These are phyloP conservation scores for Cucurbita argyrosperma DNA, from an alignment of 306 rosid genomes.

Conservation along the genomic window DNA sequence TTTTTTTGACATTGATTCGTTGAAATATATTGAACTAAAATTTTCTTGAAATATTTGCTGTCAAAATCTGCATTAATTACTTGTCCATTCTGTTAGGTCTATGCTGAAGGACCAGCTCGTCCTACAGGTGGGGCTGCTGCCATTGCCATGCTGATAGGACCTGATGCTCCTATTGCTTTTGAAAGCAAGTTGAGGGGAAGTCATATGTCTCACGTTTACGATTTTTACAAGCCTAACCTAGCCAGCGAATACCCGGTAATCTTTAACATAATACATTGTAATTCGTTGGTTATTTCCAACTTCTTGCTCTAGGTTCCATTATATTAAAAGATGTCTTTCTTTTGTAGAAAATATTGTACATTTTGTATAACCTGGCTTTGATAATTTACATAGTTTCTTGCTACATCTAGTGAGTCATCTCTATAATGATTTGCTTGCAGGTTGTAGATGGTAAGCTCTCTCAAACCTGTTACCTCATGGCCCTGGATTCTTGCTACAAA, in stretches of 20 bases:
- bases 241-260: conserved; percentile 98
- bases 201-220: conserved; percentile 87
- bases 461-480: conserved; percentile 90
- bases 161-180: conserved; percentile 83
- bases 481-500: conserved; percentile 86
- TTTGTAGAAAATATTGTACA: background rate
- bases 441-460: conserved; percentile 98
- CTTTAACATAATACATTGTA: background rate
- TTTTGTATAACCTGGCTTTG: background rate
- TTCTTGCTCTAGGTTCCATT: background rate
- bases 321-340: background rate
- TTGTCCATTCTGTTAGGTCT: conserved; percentile 48
- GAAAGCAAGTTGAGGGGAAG: conserved; percentile 95
- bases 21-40: background rate
- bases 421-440: conserved; percentile 21
- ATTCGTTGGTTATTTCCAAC: background rate
- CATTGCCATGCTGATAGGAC: conserved; percentile 85
- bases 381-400: background rate
- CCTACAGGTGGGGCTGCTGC: conserved; percentile 99
- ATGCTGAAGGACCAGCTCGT: conserved; percentile 98
- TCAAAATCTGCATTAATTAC: background rate
- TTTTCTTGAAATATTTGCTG: conserved; percentile 5
- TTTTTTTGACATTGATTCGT: background rate
- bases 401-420: background rate
- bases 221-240: conserved; percentile 94